Conservation (phyloP, 2,329 filamentous ascomycete species). For the Aspergillus udagawae region DNA sequence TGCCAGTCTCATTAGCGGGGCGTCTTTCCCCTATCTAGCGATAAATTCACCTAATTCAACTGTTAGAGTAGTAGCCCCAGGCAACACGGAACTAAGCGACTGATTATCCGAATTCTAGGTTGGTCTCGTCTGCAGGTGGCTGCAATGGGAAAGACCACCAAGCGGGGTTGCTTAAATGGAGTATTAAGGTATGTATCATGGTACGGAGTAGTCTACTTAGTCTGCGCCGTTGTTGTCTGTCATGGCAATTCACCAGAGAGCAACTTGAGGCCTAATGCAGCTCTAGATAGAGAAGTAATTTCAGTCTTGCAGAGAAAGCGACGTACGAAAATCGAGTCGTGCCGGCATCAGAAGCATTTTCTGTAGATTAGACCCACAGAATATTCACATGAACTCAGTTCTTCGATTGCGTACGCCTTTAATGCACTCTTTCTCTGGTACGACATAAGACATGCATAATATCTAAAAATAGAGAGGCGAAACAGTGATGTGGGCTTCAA, state of each 20-base stretch:
- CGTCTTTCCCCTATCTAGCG: neutral
- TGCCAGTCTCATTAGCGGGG: neutral
- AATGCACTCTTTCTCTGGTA: neutral
- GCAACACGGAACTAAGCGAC: neutral
- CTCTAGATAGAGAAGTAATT: neutral
- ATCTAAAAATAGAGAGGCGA: neutral
- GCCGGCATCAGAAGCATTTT: neutral
- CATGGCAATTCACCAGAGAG: neutral
- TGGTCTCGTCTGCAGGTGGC: conserved; percentile 17
- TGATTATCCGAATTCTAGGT: neutral
- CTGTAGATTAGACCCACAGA: neutral
- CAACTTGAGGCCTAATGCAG: neutral
- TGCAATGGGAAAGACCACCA: conserved; percentile 17
- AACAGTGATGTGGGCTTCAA: neutral
- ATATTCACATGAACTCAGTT: neutral
- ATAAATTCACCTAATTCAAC: neutral
- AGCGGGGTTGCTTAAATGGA: conserved; percentile 9
- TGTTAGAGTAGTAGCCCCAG: neutral
- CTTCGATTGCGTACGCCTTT: neutral
- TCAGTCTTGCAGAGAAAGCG: neutral
- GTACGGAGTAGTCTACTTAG: neutral
- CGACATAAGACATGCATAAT: neutral
- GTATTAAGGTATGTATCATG: neutral
- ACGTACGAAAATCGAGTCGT: neutral
- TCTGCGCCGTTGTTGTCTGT: neutral